These are phyloP conservation scores for Curvularia sp. DNA, from an alignment of 2,329 filamentous ascomycete species.

Conservation along the genomic window DNA sequence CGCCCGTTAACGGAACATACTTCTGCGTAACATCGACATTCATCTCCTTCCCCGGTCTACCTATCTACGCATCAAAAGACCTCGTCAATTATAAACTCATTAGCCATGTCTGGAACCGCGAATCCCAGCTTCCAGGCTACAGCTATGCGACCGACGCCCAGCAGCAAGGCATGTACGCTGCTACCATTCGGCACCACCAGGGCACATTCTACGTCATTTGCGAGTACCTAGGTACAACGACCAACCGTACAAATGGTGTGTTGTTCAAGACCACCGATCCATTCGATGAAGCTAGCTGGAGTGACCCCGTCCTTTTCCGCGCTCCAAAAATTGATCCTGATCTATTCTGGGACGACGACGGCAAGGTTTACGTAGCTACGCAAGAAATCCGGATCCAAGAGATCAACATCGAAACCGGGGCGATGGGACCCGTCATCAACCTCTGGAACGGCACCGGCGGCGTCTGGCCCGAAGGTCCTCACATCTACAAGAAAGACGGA, in stretches of 20 bases:
- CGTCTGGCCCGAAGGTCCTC: conserved; percentile 45
- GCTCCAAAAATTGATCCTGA: conserved; percentile 55
- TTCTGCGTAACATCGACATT: conserved; percentile 63
- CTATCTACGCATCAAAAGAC: conserved; percentile 61
- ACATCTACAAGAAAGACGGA: conserved; percentile 48
- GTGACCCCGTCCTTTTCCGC: conserved; percentile 34
- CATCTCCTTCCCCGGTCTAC: conserved; percentile 61
- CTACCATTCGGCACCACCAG: conserved; percentile 34
- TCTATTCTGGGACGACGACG: conserved; percentile 65
- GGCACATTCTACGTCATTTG: conserved; percentile 33
- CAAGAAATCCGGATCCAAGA: conserved; percentile 20
- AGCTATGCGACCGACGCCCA: conserved; percentile 12
- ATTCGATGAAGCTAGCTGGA: conserved; percentile 26
- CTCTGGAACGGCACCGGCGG: conserved; percentile 30
- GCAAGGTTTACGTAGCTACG: conserved; percentile 57
- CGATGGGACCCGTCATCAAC: conserved; percentile 37
- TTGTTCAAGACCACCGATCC: conserved; percentile 28
- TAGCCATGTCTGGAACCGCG: conserved; percentile 47
- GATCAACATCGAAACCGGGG: conserved; percentile 47
- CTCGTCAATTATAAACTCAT: conserved; percentile 60
- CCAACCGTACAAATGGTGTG: not conserved
- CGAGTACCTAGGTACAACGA: conserved; percentile 18
- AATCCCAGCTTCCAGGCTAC: conserved; percentile 47
- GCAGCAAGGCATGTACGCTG: conserved; percentile 32
- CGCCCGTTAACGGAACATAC: conserved; percentile 53